Base-by-base conservation (phyloP, 495 filamentous ascomycete species). In the Aspergillus carlsbadensis region DNA sequence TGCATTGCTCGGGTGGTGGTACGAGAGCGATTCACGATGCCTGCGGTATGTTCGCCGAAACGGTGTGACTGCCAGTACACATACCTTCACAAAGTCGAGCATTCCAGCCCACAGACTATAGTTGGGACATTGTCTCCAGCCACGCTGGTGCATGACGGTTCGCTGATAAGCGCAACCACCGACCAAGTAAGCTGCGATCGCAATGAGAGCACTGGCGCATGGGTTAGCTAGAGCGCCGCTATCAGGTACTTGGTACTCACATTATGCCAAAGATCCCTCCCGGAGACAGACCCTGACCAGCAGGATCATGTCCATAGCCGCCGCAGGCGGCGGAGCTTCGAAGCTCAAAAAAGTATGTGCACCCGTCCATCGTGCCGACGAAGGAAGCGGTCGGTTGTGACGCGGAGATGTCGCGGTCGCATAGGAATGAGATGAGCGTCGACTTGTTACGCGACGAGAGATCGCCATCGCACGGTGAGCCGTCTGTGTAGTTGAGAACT, bases 281-380 rank as follows among this genome's bases (percentile, higher is more conserved):
- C 0, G 95, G 92, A 13, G 90, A 90, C 13, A 97, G 81, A 70
- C 90, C 75, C 68, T 81, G 66, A 64, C 81, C 74, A 69, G 85
- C 74, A 78, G 86, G 61, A 77, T 82, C 73, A 68, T 65, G 65
- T 31, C 82, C 80, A 10, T 85, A 78, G 31, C 82, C 85, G 20
- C 88, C 88, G 68, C 95, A 99, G 7, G 92, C 93, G 36, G 90
- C 85, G 42, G 82, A 81, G 42, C 90, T 91, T 53, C 92, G 89
- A n/a, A 92, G 84, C 69, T 96, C 92, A 73, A 99, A 99, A 70
- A 95, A 89, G 73, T 97, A 99, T n/a, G 89, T 82, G 76, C 95
- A 99, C 45, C 90, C 84, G 64, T 97, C 91, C 70, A 87, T 86
- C 18, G 87, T 82, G 54, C 89, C 91, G 46, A 98, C 85, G 68